Evolutionary conservation across 139 green algal genomes (phyloP).

Genomic region (Micractinium sp.): DNA sequence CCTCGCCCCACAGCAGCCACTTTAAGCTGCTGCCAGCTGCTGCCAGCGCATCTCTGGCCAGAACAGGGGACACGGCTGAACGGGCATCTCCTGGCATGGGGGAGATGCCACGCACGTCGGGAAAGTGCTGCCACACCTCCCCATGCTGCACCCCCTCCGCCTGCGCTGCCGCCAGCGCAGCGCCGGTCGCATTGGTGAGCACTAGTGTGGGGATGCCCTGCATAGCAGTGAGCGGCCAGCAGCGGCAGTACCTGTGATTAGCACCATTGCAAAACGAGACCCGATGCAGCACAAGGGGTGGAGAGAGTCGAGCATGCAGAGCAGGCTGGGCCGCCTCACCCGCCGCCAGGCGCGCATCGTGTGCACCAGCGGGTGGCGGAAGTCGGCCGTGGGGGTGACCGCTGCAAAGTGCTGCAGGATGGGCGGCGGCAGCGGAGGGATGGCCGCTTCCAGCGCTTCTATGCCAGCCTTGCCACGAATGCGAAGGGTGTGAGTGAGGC

Average conservation of each 20-base stretch:
- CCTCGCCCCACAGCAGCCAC: neutral
- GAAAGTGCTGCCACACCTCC: neutral
- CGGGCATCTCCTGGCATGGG: neutral
- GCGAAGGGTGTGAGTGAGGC: too few species aligned
- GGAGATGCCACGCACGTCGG: neutral
- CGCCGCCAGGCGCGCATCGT: neutral
- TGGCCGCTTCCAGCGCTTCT: too few species aligned
- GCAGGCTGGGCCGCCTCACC: neutral
- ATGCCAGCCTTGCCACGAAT: too few species aligned
- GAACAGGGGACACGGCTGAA: neutral
- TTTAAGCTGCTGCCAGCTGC: neutral
- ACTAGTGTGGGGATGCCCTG: constrained; percentile 3
- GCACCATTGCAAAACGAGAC: neutral
- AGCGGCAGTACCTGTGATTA: neutral
- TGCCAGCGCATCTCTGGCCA: neutral
- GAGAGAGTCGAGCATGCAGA: neutral
- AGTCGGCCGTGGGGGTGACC: neutral
- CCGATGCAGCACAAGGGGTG: too few species aligned
- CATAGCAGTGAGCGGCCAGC: neutral
- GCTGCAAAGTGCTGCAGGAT: neutral
- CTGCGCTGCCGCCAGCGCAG: neutral
- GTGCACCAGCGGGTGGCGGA: neutral
- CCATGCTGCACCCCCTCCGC: neutral
- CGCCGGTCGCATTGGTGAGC: neutral
- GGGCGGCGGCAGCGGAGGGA: neutral